phyloP scores from a whole-genome alignment of 192 early-diverging fungal genomes.

The Phycomyces blakesleeanus region DNA sequence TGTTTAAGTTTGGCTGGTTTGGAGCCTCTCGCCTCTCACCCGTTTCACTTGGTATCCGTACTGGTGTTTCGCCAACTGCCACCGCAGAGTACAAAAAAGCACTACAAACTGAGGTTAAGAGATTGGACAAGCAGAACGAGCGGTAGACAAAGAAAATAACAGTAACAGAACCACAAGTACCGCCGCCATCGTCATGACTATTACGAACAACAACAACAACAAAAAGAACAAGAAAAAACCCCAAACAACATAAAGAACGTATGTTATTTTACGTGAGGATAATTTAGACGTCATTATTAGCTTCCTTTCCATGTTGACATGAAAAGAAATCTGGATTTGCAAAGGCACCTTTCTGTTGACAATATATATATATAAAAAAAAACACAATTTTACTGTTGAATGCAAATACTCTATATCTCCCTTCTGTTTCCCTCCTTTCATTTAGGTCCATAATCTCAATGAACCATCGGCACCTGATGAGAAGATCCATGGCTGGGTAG shows the following conservation, averaged over 20 bases:
- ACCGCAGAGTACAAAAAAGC: constrained; percentile 30
- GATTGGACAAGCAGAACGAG: constrained; percentile 7
- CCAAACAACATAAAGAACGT: background rate
- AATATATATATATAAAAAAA: background rate
- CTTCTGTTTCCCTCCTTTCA: background rate
- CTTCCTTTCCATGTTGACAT: background rate
- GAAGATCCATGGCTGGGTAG: constrained; percentile 95
- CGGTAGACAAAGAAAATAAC: background rate
- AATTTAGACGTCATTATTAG: background rate
- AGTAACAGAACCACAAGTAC: background rate
- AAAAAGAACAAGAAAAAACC: too few relatives aligned
- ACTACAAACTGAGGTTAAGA: constrained; percentile 2
- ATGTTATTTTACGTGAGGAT: background rate
- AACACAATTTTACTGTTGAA: constrained; percentile 1
- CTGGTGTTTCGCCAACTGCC: constrained; percentile 15
- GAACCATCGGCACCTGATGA: constrained; percentile 87
- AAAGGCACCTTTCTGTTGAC: too few relatives aligned
- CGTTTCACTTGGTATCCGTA: constrained; percentile 11
- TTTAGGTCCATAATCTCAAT: constrained; percentile 83
- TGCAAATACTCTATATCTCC: background rate
- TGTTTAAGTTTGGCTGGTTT: constrained; percentile 73
- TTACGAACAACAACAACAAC: too few relatives aligned
- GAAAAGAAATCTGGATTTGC: too few relatives aligned
- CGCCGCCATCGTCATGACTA: too few relatives aligned
- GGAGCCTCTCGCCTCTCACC: constrained; percentile 19